Evolutionary conservation across 192 early-diverging fungal genomes (phyloP), one percentile per base, ranked within the genome.

Genomic region (Coemansia sp.): DNA sequence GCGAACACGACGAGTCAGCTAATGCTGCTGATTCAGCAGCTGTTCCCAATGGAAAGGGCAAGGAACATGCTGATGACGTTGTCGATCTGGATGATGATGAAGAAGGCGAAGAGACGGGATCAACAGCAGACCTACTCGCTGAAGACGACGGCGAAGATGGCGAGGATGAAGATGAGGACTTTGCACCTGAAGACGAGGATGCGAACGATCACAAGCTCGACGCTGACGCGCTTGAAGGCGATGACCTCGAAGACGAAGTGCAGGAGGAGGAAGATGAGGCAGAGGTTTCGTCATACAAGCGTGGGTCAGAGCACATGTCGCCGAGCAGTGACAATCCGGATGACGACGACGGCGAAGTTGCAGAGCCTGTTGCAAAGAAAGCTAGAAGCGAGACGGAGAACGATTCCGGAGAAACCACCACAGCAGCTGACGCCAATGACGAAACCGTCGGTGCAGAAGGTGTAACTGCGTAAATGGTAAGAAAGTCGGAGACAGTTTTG

Each of bases 181-280:
- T 64, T 76, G 73, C 58, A 2, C 62, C 59, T 6, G 66, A 59
- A 8, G 67, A 65, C 7, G 72, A 75, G 18, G 72, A 75, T 22
- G 67, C 64, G 34, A 55, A 55, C 34, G 73, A 76, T 47, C 62
- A 69, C 24, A 55, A 62, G 9, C 39, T 76, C 21, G 66, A 69
- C n/a, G 59, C 44, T n/a, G 66, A 68, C 21, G 66, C 48, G 0
- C 53, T 38, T 12, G 55, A 55, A 1, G 61, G 55, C 0, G 68
- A 57, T 2, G 67, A 61, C 1, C 60, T 46, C 0, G 66, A 48
- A 0, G 67, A 51, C 8, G 9, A 23, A 2, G 53, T 39, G 6
- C 48, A 52, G 11, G 52, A 44, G 10, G 66, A 58, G 15, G 14
- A 42, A 2, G 64, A 55, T 8, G 45, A 61, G 0, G 40, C 33